Evolutionary conservation across 2,329 filamentous ascomycete species (phyloP).

Genomic region (Claviceps purpurea): DNA sequence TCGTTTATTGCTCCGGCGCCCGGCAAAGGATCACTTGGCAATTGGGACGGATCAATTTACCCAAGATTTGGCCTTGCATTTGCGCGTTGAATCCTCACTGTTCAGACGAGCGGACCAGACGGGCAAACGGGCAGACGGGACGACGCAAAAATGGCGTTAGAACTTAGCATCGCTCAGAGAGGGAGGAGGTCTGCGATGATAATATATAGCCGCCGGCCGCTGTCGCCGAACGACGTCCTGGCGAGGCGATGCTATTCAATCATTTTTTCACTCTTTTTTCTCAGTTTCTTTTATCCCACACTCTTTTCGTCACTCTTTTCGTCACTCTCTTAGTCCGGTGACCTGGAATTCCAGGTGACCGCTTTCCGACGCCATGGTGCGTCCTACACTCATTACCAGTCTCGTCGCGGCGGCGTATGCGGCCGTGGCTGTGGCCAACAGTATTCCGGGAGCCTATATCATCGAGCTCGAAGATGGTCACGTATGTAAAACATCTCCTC

Average conservation of each 20-base stretch:
- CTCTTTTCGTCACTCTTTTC: neutral
- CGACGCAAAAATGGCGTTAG: neutral
- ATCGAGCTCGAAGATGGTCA: conserved; percentile 38
- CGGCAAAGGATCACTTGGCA: neutral
- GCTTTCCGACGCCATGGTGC: conserved; percentile 4
- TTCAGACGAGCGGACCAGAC: neutral
- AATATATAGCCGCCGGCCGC: neutral
- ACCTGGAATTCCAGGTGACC: neutral
- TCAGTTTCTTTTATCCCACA: neutral
- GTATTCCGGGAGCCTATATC: conserved; percentile 36
- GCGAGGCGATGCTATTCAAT: neutral
- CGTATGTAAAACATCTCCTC: conserved; percentile 17
- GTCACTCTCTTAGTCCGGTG: neutral
- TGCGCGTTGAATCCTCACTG: neutral
- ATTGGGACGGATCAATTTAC: neutral
- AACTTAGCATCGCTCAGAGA: neutral
- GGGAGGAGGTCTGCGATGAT: neutral
- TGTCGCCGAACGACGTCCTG: neutral
- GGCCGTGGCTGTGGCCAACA: conserved; percentile 15
- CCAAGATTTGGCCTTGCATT: neutral
- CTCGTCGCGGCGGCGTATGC: conserved; percentile 13
- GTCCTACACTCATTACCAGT: conserved; percentile 6
- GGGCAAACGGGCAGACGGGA: neutral
- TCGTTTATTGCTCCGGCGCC: neutral
- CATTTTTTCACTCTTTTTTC: neutral